Base-by-base conservation (phyloP, 139 green algal species). In the Coelastrella sp. region DNA sequence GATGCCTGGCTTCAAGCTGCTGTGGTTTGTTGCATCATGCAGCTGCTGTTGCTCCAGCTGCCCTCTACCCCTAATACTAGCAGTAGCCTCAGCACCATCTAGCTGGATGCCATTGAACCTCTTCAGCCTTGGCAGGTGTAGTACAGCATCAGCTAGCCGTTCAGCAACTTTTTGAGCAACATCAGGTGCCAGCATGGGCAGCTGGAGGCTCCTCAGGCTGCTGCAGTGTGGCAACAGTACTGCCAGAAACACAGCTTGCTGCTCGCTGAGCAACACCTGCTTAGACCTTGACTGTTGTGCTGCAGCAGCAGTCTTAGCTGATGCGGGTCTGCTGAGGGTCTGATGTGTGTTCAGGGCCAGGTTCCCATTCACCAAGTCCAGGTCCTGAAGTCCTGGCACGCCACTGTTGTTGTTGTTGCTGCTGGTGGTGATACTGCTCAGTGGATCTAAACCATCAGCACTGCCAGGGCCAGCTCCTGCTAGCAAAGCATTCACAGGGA, bases 181-280 rank as follows among this genome's bases (percentile, higher is more conserved):
- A 74, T 60, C 27, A 25, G 81, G 22, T 7, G 81, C 81, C 59
- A 86, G 59, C 59, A 86, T 59, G 6, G 81, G 81, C n/a, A 86
- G 59, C 59, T 65, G 58, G 22, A 86, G 59, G 6, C 59, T 59
- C 11, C 6, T 73, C n/a, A 86, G 59, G 22, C 81, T 70, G 61
- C 59, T 74, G 17, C 81, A 86, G 20, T 4, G 35, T 61, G 58
- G 81, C 81, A 86, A 17, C 59, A 86, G n/a, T 15, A 57, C 59
- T 59, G 58, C 63, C 49, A 86, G 17, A 17, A 86, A 86, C 10
- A 74, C 60, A 27, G 24, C 59, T 14, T 86, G 81, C 59, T n/a
- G n/a, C 9, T 73, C 81, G n/a, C 12, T 70, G 6, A 86, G 59
- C 59, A 59, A 11, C 22, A 57, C 59, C n/a, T 12, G 59, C 59